Evolutionary conservation across 192 early-diverging fungal species (phyloP).

Genomic region (Fimicolochytrium jonesii): DNA sequence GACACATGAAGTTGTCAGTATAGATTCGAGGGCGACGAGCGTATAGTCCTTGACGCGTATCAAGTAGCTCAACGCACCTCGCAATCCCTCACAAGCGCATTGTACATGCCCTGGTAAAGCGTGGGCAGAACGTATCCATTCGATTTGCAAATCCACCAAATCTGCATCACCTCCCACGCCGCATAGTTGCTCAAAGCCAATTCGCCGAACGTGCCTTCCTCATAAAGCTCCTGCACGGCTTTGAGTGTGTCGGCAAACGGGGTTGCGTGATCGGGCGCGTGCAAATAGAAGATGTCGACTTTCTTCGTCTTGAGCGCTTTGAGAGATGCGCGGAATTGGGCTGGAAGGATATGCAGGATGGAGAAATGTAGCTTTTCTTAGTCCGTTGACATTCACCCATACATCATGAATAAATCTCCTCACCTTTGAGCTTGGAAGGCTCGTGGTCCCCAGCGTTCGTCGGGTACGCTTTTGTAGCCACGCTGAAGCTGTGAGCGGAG

Average conservation of each 20-base stretch:
- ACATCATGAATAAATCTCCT: too few relatives aligned
- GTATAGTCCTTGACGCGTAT: too few relatives aligned
- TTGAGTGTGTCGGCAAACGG: constrained; percentile 49
- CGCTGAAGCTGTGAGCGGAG: constrained; percentile 23
- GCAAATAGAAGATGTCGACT: constrained; percentile 63
- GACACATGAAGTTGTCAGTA: not conserved
- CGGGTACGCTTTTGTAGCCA: constrained; percentile 58
- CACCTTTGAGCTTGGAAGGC: constrained; percentile 28
- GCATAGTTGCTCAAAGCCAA: constrained; percentile 37
- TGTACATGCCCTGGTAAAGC: constrained; percentile 41
- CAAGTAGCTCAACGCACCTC: constrained; percentile 5
- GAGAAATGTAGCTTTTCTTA: too few relatives aligned
- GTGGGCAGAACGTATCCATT: constrained; percentile 47
- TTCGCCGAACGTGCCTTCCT: constrained; percentile 43
- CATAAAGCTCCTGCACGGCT: constrained; percentile 55
- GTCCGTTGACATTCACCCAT: too few relatives aligned
- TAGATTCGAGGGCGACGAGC: too few relatives aligned
- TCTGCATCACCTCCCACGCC: constrained; percentile 48
- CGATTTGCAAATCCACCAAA: constrained; percentile 41
- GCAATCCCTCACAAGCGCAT: constrained; percentile 22
- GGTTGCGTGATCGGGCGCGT: constrained; percentile 53
- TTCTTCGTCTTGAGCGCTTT: constrained; percentile 38
- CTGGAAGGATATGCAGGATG: not conserved
- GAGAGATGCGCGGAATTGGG: constrained; percentile 37
- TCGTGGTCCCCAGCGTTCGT: constrained; percentile 34